phyloP scores from a whole-genome alignment of 805 yeast genomes.

The Ogataea methylovora region DNA sequence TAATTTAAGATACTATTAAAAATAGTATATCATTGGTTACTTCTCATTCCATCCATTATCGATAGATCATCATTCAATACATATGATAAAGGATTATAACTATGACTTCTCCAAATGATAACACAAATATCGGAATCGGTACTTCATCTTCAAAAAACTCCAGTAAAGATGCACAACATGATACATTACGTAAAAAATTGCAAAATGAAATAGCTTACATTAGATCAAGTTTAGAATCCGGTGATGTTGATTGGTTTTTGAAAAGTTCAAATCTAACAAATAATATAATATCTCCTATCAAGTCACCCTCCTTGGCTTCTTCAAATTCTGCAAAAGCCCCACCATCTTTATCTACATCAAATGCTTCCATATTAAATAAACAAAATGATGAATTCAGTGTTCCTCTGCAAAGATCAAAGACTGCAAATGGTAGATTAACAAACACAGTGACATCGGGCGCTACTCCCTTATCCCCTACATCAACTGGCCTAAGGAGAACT shows the following conservation, averaged over 20 bases:
- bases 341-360: constrained; percentile 16
- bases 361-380: constrained; percentile 3
- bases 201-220: constrained; percentile 16
- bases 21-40: too few relatives aligned
- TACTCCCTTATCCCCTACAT: background rate
- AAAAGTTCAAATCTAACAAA: constrained; percentile 9
- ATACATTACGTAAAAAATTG: constrained; percentile 18
- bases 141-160: too few relatives aligned
- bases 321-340: constrained; percentile 18
- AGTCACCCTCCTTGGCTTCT: constrained; percentile 18
- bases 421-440: constrained; percentile 15
- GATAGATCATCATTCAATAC: too few relatives aligned
- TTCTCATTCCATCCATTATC: too few relatives aligned
- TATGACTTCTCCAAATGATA: too few relatives aligned
- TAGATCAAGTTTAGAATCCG: constrained; percentile 12
- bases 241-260: constrained; percentile 26
- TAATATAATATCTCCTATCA: constrained; percentile 13
- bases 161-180: constrained; percentile 19
- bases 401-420: constrained; percentile 15
- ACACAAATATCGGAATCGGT: too few relatives aligned
- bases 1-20: too few relatives aligned
- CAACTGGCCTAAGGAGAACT: constrained; percentile 15
- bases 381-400: constrained; percentile 5
- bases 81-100: too few relatives aligned
- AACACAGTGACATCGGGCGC: too few relatives aligned